Evolutionary conservation across 2,329 filamentous ascomycete genomes (phyloP).

Genomic region (Cryoendolithus antarcticus): DNA sequence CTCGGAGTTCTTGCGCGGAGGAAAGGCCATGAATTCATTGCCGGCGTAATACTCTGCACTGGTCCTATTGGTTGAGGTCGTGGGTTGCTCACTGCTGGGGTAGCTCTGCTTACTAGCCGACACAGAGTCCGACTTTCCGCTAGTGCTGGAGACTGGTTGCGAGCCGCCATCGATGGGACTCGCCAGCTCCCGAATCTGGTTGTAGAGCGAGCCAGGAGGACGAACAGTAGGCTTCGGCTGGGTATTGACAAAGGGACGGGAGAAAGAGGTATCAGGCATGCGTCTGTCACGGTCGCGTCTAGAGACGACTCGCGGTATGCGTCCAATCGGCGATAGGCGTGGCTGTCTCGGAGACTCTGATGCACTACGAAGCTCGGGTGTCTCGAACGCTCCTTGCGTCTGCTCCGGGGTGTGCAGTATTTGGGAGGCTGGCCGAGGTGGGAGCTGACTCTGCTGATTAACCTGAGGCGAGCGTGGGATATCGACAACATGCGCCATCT

Average conservation of each 20-base stretch:
- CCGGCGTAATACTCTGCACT: conserved; percentile 12
- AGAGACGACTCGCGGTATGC: conserved; percentile 72
- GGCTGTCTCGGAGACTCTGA: too few relatives aligned
- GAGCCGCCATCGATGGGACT: conserved; percentile 17
- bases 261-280: conserved; percentile 68
- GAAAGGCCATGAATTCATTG: conserved; percentile 61
- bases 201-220: conserved; percentile 18
- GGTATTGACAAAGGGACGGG: conserved; percentile 56
- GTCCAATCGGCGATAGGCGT: conserved; percentile 64
- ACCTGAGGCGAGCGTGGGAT: too few relatives aligned
- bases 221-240: conserved; percentile 26
- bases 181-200: conserved; percentile 21
- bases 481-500: too few relatives aligned
- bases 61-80: conserved; percentile 14
- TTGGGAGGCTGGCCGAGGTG: too few relatives aligned
- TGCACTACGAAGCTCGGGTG: conserved; percentile 21
- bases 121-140: conserved; percentile 14
- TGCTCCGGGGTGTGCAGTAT: conserved; percentile 8
- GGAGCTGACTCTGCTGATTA: too few relatives aligned
- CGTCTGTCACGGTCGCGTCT: conserved; percentile 50
- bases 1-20: conserved; percentile 59
- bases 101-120: conserved; percentile 11
- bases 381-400: conserved; percentile 12
- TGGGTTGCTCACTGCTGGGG: conserved; percentile 10
- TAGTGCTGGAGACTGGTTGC: conserved; percentile 18